phyloP scores from a whole-genome alignment of 1,284 basidiomycete species.

The Puccinia triticina region DNA sequence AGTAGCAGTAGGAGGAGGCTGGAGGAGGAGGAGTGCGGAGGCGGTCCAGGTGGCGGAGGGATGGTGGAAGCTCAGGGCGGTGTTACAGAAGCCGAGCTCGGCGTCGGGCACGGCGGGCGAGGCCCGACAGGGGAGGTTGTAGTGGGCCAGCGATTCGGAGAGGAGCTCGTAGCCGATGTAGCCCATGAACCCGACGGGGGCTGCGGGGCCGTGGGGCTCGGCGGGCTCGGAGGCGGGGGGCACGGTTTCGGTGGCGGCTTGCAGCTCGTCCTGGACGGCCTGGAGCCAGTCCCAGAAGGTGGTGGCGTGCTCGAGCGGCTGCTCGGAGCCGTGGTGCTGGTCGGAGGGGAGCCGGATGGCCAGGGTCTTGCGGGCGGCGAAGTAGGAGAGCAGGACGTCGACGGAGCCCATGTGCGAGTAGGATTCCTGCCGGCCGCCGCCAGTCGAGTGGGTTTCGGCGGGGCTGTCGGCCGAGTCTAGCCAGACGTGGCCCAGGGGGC shows the following conservation, averaged over 20 bases:
- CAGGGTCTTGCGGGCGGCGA: constrained; percentile 1
- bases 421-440: neutral
- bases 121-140: constrained; percentile 25
- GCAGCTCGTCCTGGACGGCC: constrained; percentile 15
- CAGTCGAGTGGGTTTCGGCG: neutral
- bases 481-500: constrained; percentile 33
- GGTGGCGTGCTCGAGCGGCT: neutral
- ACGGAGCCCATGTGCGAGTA: constrained; percentile 29
- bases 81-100: constrained; percentile 35
- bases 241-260: neutral
- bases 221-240: neutral
- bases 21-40: constrained; percentile 18
- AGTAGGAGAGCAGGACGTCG: constrained; percentile 40
- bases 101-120: constrained; percentile 17
- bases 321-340: neutral
- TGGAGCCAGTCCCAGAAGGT: constrained; percentile 40
- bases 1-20: no score
- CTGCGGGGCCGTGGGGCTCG: neutral
- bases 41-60: constrained; percentile 22
- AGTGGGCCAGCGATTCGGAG: constrained; percentile 30
- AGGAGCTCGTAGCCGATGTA: constrained; percentile 45
- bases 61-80: constrained; percentile 39
- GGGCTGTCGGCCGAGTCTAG: constrained; percentile 36
- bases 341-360: neutral
- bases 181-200: constrained; percentile 45